Evolutionary conservation across 768 basidiomycete genomes (phyloP), one percentile per base, ranked within the genome.

Genomic region (Russula lepida): DNA sequence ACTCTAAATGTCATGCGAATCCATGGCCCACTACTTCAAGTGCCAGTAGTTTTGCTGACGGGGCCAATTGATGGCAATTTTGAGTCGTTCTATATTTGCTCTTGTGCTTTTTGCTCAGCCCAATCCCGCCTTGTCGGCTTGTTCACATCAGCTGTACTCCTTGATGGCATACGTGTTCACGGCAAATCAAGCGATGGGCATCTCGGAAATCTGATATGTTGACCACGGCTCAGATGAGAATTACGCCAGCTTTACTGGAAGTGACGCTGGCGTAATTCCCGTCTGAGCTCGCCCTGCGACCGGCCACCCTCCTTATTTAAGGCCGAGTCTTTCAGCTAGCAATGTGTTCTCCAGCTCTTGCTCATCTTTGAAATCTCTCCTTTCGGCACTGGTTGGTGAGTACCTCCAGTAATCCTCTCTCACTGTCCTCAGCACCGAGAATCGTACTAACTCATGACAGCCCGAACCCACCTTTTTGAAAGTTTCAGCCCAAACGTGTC

Each of bases 381-480:
- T 23, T 23, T 9, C 7, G 49, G 39, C 39, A 58, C 57, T 51
- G 57, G 57, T 51, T 58, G 57, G 57, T 58, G 30, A 58, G 57
- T 50, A 41, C 15, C 37, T 30, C 39, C 1, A 12, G 12, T 23
- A 2, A 49, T 9, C 28, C 19, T 2, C 25, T n/a, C 30, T n/a
- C 35, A 12, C 2, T 37, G 17, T 6, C 6, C 19, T 12, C 49
- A 3, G 23, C 3, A 6, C 6, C 11, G 8, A 35, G 33, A 21
- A 11, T 25, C 23, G 9, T 25, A 21, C 28, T 58, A 13, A 58
- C 17, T 6, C 30, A 51, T 51, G 17, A 21, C 39, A 43, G 49
- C 30, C 19, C 21, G 6, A 21, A 21, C 27, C 5, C 2, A n/a
- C 17, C 50, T 41, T 25, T 23, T 6, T 3, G 11, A 7, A 33